Evolutionary conservation across 768 basidiomycete species (phyloP), one percentile per base, ranked within the genome.

Genomic region (Mycena venus): DNA sequence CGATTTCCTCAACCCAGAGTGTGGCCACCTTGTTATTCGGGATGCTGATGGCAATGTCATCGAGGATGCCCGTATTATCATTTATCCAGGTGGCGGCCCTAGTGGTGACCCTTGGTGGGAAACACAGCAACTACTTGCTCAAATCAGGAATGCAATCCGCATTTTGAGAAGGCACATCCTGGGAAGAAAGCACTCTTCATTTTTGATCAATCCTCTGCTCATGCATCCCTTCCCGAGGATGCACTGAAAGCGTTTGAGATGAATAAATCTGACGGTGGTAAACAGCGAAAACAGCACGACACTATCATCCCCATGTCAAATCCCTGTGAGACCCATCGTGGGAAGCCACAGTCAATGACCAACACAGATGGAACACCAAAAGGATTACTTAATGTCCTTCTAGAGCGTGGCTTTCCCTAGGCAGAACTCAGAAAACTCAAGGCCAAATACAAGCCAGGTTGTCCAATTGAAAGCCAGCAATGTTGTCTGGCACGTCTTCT

Each of bases 401-500:
- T 71, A 25, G 83, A 85, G 61, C 68, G 73, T 0, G 80, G 81
- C 40, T 84, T 84, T 68, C 38, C 49, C 80, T 70, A 70, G 80
- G 23, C 27, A 31, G 36, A 60, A 9, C n/a, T 60, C 3, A 15
- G 40, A 2, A 68, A 76, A 4, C 31, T 85, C 44, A 21, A 38
- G 14, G 78, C 79, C 4, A 84, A 84, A 55, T 85, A 81, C 66
- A 40, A 61, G 1, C 79, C 78, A 36, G 80, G 82, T 11, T 83
- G 83, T 65, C 79, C 78, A 34, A 73, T 74, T 36, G 68, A 82
- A 55, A 61, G 34, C 34, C 47, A 66, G 34, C 12, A 70, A 15
- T 84, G 82, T 59, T 84, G 82, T 74, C 78, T 82, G 78, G 74
- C 75, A 1, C 72, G 79, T 14, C 72, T 82, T 32, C 72, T 84